Conservation (phyloP, 1,284 basidiomycete species). For the Pseudozyma flocculosa region DNA sequence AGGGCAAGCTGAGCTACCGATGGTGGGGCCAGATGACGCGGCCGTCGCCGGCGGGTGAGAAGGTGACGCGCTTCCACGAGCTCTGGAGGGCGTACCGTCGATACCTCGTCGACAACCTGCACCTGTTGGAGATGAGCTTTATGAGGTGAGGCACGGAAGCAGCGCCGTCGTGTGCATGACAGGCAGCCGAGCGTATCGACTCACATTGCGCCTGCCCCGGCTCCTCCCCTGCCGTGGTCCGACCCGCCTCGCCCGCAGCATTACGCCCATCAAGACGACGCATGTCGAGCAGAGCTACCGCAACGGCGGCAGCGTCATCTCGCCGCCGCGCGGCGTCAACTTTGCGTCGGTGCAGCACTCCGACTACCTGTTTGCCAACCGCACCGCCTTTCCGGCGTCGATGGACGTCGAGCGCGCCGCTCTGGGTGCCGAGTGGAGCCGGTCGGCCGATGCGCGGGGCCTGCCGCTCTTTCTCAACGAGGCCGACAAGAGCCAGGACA, state of each 20-base stretch:
- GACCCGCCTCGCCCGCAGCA: slow-evolving; percentile 7
- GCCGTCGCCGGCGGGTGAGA: no score
- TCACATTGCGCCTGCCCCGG: no score
- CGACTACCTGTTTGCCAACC: slow-evolving; percentile 1
- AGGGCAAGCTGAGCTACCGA: slow-evolving; percentile 12
- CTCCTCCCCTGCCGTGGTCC: no score
- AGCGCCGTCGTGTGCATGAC: no score
- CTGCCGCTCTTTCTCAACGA: slow-evolving; percentile 44
- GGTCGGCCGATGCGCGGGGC: not conserved
- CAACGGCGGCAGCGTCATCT: slow-evolving; percentile 27
- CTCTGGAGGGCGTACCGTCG: no score
- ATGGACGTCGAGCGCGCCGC: slow-evolving; percentile 6
- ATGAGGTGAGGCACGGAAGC: no score
- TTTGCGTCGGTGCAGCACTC: slow-evolving; percentile 15
- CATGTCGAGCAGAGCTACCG: slow-evolving; percentile 16
- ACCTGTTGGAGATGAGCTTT: no score
- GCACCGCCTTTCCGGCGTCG: slow-evolving; percentile 7
- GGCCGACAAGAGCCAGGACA: slow-evolving; percentile 17
- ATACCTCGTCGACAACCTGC: no score
- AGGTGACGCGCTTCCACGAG: no score
- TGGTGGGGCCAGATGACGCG: slow-evolving; percentile 10
- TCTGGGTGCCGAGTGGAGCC: not conserved
- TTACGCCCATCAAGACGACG: slow-evolving; percentile 21
- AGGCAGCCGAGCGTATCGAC: no score
- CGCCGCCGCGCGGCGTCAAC: slow-evolving; percentile 9